Evolutionary conservation across 306 rosid species (phyloP).

Genomic region (Castanopsis chinensis): DNA sequence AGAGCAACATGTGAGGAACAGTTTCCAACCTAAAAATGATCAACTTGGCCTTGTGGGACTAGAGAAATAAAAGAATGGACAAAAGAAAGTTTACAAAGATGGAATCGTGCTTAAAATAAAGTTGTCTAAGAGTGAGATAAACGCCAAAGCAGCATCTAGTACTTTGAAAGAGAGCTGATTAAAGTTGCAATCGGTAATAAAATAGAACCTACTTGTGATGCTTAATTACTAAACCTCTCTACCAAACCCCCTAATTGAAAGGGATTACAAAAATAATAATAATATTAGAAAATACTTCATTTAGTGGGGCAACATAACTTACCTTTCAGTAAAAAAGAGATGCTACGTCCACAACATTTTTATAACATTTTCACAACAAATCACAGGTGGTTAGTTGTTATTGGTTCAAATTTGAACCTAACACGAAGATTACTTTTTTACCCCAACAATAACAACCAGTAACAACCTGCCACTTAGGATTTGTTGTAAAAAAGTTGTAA

Average conservation of each 20-base stretch:
- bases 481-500: too few species aligned
- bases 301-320: neutral
- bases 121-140: constrained; percentile 13
- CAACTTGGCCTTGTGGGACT: constrained; percentile 22
- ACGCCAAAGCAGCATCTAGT: constrained; percentile 18
- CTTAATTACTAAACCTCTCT: neutral
- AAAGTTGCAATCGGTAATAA: constrained; percentile 18
- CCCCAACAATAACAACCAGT: too few species aligned
- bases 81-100: constrained; percentile 23
- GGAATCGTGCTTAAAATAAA: constrained; percentile 20
- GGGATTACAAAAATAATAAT: neutral
- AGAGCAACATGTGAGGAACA: constrained; percentile 2
- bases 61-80: neutral
- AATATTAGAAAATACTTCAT: neutral
- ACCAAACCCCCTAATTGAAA: neutral
- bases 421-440: too few species aligned
- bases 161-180: neutral
- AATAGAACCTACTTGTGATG: constrained; percentile 19
- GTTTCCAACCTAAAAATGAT: neutral
- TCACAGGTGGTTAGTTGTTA: too few species aligned
- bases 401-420: too few species aligned
- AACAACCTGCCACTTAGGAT: too few species aligned
- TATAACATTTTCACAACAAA: too few species aligned
- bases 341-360: too few species aligned
- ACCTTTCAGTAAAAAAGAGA: neutral